Evolutionary conservation across 352 stramenopile species (phyloP).

Genomic region (Phytopythium ostracodes): DNA sequence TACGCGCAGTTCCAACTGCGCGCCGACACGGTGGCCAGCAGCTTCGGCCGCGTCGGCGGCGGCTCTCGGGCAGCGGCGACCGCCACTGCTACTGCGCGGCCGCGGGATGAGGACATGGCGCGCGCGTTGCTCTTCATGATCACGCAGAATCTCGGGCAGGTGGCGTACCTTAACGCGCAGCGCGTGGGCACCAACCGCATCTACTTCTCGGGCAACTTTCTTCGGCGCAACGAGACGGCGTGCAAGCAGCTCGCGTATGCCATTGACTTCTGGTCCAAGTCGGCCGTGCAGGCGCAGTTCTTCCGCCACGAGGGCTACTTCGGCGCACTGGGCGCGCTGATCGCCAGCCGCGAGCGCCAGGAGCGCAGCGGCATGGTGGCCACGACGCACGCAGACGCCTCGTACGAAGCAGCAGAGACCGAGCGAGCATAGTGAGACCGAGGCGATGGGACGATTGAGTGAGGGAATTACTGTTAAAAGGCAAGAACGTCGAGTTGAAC

Average conservation of each 20-base stretch:
- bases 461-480: too few relatives aligned
- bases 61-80: slow-evolving; percentile 4
- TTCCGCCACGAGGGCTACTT: slow-evolving; percentile 97
- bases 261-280: slow-evolving; percentile 98
- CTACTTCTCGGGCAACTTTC: slow-evolving; percentile 96
- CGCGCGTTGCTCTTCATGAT: slow-evolving; percentile 97
- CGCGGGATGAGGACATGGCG: slow-evolving; percentile 92
- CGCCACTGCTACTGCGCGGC: slow-evolving; percentile 11
- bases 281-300: slow-evolving; percentile 87
- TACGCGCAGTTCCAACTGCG: slow-evolving; percentile 90
- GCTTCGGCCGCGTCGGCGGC: slow-evolving; percentile 95
- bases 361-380: background rate
- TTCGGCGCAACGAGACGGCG: slow-evolving; percentile 94
- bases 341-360: slow-evolving; percentile 23
- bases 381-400: too few relatives aligned
- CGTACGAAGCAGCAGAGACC: background rate
- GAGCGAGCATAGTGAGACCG: background rate
- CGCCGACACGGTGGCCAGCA: slow-evolving; percentile 90
- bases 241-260: slow-evolving; percentile 86
- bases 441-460: too few relatives aligned
- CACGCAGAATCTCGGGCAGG: slow-evolving; percentile 96
- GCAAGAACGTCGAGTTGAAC: too few relatives aligned
- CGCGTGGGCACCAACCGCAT: slow-evolving; percentile 91
- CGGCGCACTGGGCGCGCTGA: slow-evolving; percentile 94
- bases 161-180: slow-evolving; percentile 96